phyloP scores from a whole-genome alignment of 2,329 filamentous ascomycete species.

The Diaporthe australafricana region DNA sequence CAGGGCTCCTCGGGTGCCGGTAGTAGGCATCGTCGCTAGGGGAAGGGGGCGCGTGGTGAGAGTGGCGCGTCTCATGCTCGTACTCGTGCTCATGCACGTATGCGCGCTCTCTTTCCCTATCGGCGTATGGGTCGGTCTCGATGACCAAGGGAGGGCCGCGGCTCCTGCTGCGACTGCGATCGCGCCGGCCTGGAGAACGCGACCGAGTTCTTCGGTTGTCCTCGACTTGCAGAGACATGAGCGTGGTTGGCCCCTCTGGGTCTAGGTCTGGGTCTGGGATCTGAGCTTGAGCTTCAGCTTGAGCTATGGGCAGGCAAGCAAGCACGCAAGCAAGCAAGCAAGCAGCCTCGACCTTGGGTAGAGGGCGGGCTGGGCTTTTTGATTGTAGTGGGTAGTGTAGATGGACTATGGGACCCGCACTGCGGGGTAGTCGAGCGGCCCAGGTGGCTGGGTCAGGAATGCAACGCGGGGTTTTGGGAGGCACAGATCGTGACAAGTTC shows the following conservation, averaged over 20 bases:
- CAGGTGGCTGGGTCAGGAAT: constrained; percentile 24
- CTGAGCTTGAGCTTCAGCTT: not conserved
- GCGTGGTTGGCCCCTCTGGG: not conserved
- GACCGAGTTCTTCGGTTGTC: constrained; percentile 58
- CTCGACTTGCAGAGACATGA: constrained; percentile 65
- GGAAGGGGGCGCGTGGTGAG: constrained; percentile 41
- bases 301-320: constrained; percentile 12
- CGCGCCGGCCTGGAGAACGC: constrained; percentile 54
- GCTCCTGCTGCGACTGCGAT: constrained; percentile 48
- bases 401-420: constrained; percentile 25
- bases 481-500: not conserved
- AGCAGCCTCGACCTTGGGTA: not conserved
- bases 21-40: constrained; percentile 48
- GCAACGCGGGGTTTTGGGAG: constrained; percentile 6
- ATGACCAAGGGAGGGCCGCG: constrained; percentile 48
- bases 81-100: constrained; percentile 48
- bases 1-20: constrained; percentile 50
- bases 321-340: not conserved
- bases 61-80: constrained; percentile 43
- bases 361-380: constrained; percentile 24
- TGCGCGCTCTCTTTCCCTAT: constrained; percentile 43
- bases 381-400: not conserved
- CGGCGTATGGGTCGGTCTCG: constrained; percentile 57
- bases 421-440: constrained; percentile 30
- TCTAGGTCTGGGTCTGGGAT: not conserved